These are phyloP conservation scores for Leccinum longicurvipes DNA, from an alignment of 768 basidiomycete genomes.

Conservation along the genomic window DNA sequence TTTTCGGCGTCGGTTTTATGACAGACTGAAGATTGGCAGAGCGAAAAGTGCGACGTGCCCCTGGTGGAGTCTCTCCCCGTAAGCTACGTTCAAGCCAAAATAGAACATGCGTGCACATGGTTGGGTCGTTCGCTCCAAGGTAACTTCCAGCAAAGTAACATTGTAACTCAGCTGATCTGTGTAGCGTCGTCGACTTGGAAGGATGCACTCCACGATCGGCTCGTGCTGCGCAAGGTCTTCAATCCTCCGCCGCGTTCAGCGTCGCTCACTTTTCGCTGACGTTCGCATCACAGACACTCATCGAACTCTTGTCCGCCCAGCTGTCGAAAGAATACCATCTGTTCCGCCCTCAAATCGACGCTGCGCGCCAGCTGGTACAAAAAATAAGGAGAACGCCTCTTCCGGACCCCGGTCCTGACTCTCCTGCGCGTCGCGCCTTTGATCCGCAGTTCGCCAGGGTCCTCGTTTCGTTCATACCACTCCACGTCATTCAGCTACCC, in stretches of 20 bases:
- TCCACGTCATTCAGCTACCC: slow-evolving; percentile 56
- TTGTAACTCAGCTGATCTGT: slow-evolving; percentile 6
- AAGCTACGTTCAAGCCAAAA: slow-evolving; percentile 45
- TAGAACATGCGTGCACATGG: slow-evolving; percentile 67
- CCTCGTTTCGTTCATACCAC: slow-evolving; percentile 64
- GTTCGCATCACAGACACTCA: slow-evolving; percentile 14
- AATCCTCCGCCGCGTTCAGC: background rate
- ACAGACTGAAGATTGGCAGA: slow-evolving; percentile 85
- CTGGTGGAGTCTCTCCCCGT: slow-evolving; percentile 64
- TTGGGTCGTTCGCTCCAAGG: slow-evolving; percentile 45
- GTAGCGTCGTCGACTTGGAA: slow-evolving; percentile 49
- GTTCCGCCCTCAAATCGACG: slow-evolving; percentile 15
- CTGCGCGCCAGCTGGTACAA: slow-evolving; percentile 17
- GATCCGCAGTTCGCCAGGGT: slow-evolving; percentile 67
- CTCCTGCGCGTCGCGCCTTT: slow-evolving; percentile 53
- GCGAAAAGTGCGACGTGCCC: slow-evolving; percentile 82
- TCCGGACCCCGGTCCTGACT: slow-evolving; percentile 38
- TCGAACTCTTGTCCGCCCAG: slow-evolving; percentile 27
- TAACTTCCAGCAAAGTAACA: slow-evolving; percentile 12
- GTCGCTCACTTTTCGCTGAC: slow-evolving; percentile 3
- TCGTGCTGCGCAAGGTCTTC: slow-evolving; percentile 56
- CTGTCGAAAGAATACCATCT: slow-evolving; percentile 25
- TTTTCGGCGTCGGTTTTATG: slow-evolving; percentile 2
- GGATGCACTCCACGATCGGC: slow-evolving; percentile 48
- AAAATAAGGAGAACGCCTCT: slow-evolving; percentile 26